These are phyloP conservation scores for Colletotrichum incanum DNA, from an alignment of 2,329 filamentous ascomycete species.

Conservation along the genomic window DNA sequence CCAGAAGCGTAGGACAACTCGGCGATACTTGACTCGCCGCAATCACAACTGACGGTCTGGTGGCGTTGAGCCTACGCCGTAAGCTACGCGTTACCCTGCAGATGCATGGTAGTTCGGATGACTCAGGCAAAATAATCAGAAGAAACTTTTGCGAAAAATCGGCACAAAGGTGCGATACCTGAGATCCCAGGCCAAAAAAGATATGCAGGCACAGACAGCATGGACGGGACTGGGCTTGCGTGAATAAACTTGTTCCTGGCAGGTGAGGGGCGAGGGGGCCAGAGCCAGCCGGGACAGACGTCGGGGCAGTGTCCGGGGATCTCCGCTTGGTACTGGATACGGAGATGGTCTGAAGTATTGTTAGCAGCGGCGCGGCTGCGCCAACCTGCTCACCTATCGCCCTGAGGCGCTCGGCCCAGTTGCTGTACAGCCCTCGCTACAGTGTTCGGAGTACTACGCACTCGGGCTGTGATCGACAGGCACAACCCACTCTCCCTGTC, in stretches of 20 bases:
- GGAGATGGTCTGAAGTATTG: not conserved
- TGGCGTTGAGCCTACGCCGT: slow-evolving; percentile 13
- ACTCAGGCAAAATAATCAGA: slow-evolving; percentile 15
- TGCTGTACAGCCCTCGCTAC: slow-evolving; percentile 12
- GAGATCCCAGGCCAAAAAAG: slow-evolving; percentile 9
- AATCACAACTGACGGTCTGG: not conserved
- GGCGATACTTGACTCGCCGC: slow-evolving; percentile 3
- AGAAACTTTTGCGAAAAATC: slow-evolving; percentile 17
- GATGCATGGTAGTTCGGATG: slow-evolving; percentile 11
- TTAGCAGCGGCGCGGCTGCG: accelerated
- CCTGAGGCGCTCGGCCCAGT: not conserved
- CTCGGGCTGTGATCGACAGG: slow-evolving; percentile 40
- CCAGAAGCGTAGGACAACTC: slow-evolving; percentile 5
- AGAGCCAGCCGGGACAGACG: not conserved
- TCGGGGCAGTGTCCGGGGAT: slow-evolving; percentile 17
- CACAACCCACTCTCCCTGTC: slow-evolving; percentile 16
- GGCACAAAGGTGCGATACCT: slow-evolving; percentile 6
- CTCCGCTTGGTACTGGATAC: not conserved
- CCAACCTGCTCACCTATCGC: not conserved
- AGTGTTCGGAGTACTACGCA: slow-evolving; percentile 27
- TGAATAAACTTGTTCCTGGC: slow-evolving; percentile 36
- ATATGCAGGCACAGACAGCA: slow-evolving; percentile 27
- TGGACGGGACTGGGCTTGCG: slow-evolving; percentile 17
- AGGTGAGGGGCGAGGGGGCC: not conserved
- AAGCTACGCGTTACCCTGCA: not conserved